These are phyloP conservation scores for Ophiostoma angusticollis DNA, from an alignment of 2,329 filamentous ascomycete genomes.

Conservation along the genomic window DNA sequence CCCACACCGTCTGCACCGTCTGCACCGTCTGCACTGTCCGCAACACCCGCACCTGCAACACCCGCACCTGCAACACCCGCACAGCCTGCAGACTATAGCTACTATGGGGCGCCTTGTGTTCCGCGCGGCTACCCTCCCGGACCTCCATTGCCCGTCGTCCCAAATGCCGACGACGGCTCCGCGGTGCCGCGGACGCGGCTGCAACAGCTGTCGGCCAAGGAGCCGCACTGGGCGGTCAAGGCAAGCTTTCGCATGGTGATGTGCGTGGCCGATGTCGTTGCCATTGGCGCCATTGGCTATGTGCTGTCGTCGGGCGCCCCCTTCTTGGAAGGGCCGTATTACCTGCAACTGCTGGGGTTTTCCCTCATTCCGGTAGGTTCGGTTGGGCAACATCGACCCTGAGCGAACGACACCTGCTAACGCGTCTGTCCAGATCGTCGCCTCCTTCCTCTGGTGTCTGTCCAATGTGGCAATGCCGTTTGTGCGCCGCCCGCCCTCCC, in stretches of 20 bases:
- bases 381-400: too few species aligned
- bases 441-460: slow-evolving; percentile 5
- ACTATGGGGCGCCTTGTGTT: too few species aligned
- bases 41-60: too few species aligned
- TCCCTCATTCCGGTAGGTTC: background rate
- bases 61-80: too few species aligned
- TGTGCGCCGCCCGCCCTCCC: slow-evolving; percentile 5
- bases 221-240: slow-evolving; percentile 8
- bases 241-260: slow-evolving; percentile 4
- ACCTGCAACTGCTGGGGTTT: background rate
- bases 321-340: background rate
- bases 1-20: too few species aligned
- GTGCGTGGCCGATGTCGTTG: slow-evolving; percentile 6
- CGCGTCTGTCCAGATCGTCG: background rate
- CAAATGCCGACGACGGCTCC: too few species aligned
- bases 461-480: slow-evolving; percentile 3
- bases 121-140: too few species aligned
- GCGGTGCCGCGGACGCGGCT: slow-evolving; percentile 1
- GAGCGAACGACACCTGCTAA: too few species aligned
- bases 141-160: too few species aligned
- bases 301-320: background rate
- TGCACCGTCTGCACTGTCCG: too few species aligned
- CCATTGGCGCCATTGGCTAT: slow-evolving; percentile 1
- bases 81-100: too few species aligned
- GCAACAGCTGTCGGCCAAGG: slow-evolving; percentile 7